phyloP scores from a whole-genome alignment of 2,329 filamentous ascomycete genomes.

The Fusarium sp. region DNA sequence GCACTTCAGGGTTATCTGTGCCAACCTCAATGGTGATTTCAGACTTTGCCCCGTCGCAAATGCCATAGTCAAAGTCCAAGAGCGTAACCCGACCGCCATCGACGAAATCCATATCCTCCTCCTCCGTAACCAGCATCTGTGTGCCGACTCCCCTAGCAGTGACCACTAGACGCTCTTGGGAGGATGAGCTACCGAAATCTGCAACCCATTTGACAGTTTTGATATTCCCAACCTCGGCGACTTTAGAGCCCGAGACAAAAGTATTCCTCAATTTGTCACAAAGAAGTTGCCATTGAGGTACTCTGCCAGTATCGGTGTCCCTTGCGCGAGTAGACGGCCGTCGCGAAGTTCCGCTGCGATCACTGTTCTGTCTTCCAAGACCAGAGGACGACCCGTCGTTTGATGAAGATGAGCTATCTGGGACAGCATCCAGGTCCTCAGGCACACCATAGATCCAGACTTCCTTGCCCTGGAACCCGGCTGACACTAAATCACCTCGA shows the following conservation, averaged over 20 bases:
- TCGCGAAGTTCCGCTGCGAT: conserved; percentile 45
- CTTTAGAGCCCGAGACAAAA: conserved; percentile 73
- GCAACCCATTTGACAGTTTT: conserved; percentile 79
- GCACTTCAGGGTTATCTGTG: conserved; percentile 72
- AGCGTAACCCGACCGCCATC: conserved; percentile 80
- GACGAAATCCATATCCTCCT: conserved; percentile 79
- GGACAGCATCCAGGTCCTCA: conserved; percentile 73
- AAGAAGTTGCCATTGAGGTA: conserved; percentile 75
- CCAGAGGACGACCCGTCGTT: conserved; percentile 40
- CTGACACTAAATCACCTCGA: conserved; percentile 76
- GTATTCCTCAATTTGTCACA: conserved; percentile 76
- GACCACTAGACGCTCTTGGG: conserved; percentile 71
- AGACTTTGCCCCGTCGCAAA: conserved; percentile 63
- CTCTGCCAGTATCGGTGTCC: conserved; percentile 50
- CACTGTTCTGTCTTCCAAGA: conserved; percentile 49
- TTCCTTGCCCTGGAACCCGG: conserved; percentile 77
- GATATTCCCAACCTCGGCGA: conserved; percentile 73
- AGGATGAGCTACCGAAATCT: conserved; percentile 59
- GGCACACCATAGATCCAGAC: conserved; percentile 85
- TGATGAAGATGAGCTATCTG: conserved; percentile 53
- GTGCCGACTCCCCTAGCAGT: conserved; percentile 76
- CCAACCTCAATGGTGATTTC: conserved; percentile 80
- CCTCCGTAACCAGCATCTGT: conserved; percentile 68
- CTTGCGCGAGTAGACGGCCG: conserved; percentile 48
- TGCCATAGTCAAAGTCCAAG: conserved; percentile 77